Evolutionary conservation across 305 asterid species (phyloP).

Genomic region (Plantago lanceolata): DNA sequence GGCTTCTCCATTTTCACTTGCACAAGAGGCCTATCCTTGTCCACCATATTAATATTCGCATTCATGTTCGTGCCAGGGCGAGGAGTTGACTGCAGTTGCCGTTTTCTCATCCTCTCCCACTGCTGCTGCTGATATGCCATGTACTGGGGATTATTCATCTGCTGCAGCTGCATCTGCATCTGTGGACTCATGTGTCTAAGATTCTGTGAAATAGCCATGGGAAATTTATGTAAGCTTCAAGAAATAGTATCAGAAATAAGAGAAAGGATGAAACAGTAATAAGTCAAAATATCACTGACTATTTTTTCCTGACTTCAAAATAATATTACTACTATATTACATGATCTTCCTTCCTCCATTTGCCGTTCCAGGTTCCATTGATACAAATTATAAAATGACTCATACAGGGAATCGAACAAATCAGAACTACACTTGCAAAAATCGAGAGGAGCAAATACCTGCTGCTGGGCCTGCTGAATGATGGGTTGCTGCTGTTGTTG

Average conservation of each 20-base stretch:
- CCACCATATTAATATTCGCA: conserved; percentile 27
- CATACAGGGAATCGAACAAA: neutral
- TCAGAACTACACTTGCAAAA: conserved; percentile 12
- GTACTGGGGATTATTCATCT: conserved; percentile 55
- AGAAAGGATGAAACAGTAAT: conserved; percentile 5
- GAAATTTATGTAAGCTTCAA: conserved; percentile 8
- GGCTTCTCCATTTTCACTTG: conserved; percentile 89
- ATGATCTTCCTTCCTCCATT: neutral
- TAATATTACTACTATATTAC: neutral
- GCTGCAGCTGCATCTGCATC: conserved; percentile 39
- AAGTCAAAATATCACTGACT: neutral
- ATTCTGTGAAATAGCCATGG: conserved; percentile 39
- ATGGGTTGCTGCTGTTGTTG: conserved; percentile 60
- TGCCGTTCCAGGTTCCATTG: too few species aligned
- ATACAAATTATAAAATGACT: neutral
- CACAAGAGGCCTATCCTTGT: conserved; percentile 74
- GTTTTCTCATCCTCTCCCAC: conserved; percentile 68
- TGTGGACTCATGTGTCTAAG: conserved; percentile 72
- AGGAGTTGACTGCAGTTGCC: conserved; percentile 66
- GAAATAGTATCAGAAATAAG: conserved; percentile 2
- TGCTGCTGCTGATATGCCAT: conserved; percentile 71
- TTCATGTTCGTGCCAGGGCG: conserved; percentile 56
- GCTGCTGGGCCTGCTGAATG: conserved; percentile 60
- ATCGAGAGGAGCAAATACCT: conserved; percentile 38
- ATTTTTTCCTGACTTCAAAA: too few species aligned